Evolutionary conservation across 257 asterid species (phyloP).

Genomic region (Voacanga thouarsii): DNA sequence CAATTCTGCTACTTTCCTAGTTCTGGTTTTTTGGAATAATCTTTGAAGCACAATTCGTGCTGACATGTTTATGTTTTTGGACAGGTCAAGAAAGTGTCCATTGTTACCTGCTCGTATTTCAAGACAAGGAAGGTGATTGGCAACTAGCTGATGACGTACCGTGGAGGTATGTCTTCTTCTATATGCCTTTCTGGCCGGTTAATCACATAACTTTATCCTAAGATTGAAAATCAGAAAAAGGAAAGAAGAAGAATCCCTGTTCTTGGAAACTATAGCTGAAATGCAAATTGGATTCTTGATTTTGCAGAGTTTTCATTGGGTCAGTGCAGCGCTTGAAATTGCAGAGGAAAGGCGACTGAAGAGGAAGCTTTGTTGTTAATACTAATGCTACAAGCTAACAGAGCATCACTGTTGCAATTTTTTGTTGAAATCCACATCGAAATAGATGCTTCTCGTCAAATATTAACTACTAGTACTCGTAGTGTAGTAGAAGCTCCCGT

Average conservation of each 20-base stretch:
- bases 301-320: constrained; percentile 45
- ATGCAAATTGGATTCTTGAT: neutral
- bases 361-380: neutral
- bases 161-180: constrained; percentile 48
- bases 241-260: neutral
- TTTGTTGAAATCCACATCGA: neutral
- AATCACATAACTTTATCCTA: neutral
- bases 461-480: too few species aligned
- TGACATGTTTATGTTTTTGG: constrained; percentile 5
- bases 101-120: constrained; percentile 46
- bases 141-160: constrained; percentile 51
- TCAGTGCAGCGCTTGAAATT: constrained; percentile 53
- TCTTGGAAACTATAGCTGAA: neutral
- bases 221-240: neutral
- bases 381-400: neutral
- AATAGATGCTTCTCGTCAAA: neutral
- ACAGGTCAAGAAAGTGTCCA: constrained; percentile 37
- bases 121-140: constrained; percentile 71
- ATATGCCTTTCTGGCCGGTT: neutral
- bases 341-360: constrained; percentile 33
- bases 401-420: neutral
- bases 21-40: neutral
- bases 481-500: too few species aligned
- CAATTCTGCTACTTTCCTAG: neutral
- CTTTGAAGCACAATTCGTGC: neutral